A percentile compares a stretch with the other conserved stretches of the same genome.
Evolutionary conservation across 2,329 filamentous ascomycete genomes (phyloP).

Genomic region (Microdochium trichocladiopsis): DNA sequence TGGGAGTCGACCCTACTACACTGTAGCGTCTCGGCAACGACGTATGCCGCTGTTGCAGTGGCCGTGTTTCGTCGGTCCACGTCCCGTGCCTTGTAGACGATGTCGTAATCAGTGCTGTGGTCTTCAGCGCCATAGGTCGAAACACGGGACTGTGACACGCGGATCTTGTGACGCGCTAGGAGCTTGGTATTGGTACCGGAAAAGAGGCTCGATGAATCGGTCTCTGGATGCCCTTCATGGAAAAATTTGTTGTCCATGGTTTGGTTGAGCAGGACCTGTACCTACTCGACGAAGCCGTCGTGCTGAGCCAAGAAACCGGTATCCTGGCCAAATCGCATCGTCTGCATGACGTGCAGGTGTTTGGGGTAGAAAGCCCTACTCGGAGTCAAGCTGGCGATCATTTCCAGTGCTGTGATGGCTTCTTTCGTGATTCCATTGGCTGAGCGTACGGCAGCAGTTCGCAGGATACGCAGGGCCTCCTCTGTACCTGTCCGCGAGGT

Average conservation of each 20-base stretch:
- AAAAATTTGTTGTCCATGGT: constrained; percentile 20
- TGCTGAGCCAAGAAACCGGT: constrained; percentile 36
- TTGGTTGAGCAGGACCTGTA: constrained; percentile 26
- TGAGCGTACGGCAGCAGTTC: constrained; percentile 41
- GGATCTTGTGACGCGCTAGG: not conserved
- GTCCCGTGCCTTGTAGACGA: constrained; percentile 24
- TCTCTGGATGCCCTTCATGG: constrained; percentile 8
- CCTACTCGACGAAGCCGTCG: constrained; percentile 26
- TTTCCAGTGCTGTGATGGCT: constrained; percentile 24
- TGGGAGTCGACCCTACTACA: too few relatives aligned
- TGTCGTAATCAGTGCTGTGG: constrained; percentile 20
- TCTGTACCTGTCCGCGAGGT: constrained; percentile 46
- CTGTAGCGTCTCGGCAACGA: too few relatives aligned
- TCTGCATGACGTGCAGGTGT: constrained; percentile 35
- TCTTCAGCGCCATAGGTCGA: constrained; percentile 28
- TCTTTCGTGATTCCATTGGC: constrained; percentile 28
- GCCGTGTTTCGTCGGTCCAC: constrained; percentile 1
- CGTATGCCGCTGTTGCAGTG: not conserved
- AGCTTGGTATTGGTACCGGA: constrained; percentile 16
- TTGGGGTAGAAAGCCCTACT: constrained; percentile 34
- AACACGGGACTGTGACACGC: constrained; percentile 13
- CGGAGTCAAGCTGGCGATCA: constrained; percentile 34
- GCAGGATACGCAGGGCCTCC: constrained; percentile 39
- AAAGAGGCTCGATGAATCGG: not conserved
- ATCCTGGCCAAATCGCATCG: constrained; percentile 33